Base-by-base conservation (phyloP, 805 yeast genomes). In the Wickerhamomyces silvicola region DNA sequence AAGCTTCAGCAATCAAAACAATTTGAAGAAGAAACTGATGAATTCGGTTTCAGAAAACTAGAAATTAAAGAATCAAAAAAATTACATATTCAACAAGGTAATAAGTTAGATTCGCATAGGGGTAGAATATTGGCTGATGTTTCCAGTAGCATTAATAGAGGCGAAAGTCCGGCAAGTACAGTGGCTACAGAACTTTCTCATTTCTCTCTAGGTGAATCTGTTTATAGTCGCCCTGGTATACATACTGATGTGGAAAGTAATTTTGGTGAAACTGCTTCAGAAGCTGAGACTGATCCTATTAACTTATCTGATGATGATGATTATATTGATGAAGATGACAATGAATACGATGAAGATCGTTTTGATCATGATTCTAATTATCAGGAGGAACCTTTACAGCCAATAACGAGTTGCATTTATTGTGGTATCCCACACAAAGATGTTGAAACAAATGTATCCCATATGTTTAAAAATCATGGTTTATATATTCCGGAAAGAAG, bases 401-500 rank as follows among this genome's bases (percentile, higher is more conserved):
- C 74, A 6, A 56, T 64, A 16, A 64, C 70, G 0, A 61, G 64
- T 25, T 78, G 84, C 45, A 66, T 76, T 27, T 77, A 62, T 43
- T 77, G 84, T 57, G 80, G 78, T 18, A 46, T 59, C 18, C 63
- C 70, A 31, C 70, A 74, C 39, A 59, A 52, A 10, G 75, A 72
- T 18, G 50, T 76, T 12, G 83, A 78, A 44, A 66, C 62, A 22
- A 79, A 79, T 39, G 68, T 81, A 19, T 67, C 65, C 18, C 95
- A 92, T 56, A 81, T 92, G 94, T 77, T 73, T 49, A 68, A 67
- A 37, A 63, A 57, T 22, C 96, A 83, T 56, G 97, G 97, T 2
- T 66, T 92, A 26, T 92, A 81, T 40, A 70, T 92, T 6, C 98
- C 98, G 1, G 97, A 92, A 55, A 63, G 68, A 39, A 68, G 73